Conservation (phyloP, 352 stramenopile species). For the Halophytophthora batemanensis region DNA sequence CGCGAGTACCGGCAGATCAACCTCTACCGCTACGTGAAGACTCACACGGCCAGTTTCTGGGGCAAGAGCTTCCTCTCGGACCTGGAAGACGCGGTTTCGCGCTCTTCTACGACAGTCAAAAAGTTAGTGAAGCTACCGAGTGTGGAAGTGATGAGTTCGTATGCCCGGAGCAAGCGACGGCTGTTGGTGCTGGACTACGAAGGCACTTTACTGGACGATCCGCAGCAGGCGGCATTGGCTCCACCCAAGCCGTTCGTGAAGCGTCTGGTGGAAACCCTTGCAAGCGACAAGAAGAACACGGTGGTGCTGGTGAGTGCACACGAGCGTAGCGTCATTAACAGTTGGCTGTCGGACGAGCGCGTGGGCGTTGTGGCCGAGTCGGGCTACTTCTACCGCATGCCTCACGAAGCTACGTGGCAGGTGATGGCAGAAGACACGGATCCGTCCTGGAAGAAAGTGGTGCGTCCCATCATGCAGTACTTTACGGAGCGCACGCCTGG, state of each 20-base stretch:
- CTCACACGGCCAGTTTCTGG: conserved; percentile 84
- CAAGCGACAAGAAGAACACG: conserved; percentile 51
- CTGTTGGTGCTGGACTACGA: conserved; percentile 83
- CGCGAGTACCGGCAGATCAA: conserved; percentile 85
- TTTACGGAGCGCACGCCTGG: conserved; percentile 70
- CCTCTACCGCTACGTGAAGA: conserved; percentile 84
- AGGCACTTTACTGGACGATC: conserved; percentile 66
- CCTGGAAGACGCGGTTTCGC: conserved; percentile 28
- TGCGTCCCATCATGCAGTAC: conserved; percentile 74
- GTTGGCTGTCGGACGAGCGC: conserved; percentile 59
- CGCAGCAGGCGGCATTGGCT: conserved; percentile 49
- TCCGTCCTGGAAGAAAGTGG: conserved; percentile 69
- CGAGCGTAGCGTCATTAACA: conserved; percentile 70
- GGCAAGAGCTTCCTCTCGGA: conserved; percentile 67
- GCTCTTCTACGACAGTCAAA: conserved; percentile 15
- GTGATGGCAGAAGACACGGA: conserved; percentile 58
- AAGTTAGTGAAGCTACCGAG: conserved; percentile 35
- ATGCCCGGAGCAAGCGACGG: conserved; percentile 50
- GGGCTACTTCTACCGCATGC: conserved; percentile 57
- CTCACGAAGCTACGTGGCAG: conserved; percentile 49
- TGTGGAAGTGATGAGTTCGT: conserved; percentile 38
- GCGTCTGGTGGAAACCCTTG: conserved; percentile 53
- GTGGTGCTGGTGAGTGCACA: conserved; percentile 58
- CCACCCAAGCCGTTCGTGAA: conserved; percentile 61
- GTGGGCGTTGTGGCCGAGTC: conserved; percentile 60